These are phyloP conservation scores for Akanthomyces uredinophilus DNA, from an alignment of 2,329 filamentous ascomycete species.

Conservation along the genomic window DNA sequence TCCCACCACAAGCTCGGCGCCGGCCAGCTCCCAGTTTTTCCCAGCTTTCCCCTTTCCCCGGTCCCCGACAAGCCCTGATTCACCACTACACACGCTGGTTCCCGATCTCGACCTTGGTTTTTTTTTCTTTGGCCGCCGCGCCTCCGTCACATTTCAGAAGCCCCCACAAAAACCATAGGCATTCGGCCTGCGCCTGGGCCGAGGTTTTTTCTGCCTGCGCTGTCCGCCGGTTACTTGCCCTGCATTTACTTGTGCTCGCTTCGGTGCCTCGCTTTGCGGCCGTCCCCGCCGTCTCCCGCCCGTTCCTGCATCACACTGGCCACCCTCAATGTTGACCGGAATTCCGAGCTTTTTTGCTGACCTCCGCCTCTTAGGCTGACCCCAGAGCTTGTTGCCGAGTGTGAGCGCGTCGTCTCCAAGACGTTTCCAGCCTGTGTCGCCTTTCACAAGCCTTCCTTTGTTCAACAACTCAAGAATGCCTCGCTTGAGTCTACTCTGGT, in stretches of 20 bases:
- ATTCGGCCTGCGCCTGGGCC: slow-evolving; percentile 9
- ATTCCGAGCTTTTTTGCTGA: slow-evolving; percentile 21
- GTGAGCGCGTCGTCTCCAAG: slow-evolving; percentile 56
- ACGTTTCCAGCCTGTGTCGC: slow-evolving; percentile 57
- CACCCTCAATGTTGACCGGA: neutral
- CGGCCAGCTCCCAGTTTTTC: neutral
- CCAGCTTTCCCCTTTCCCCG: neutral
- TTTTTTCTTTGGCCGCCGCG: neutral
- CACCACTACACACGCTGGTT: neutral
- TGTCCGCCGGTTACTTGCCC: slow-evolving; percentile 9
- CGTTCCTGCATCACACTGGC: neutral
- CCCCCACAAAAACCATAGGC: neutral
- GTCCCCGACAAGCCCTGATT: neutral
- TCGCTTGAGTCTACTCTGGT: slow-evolving; percentile 52
- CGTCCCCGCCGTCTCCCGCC: neutral
- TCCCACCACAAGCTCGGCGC: neutral
- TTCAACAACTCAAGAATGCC: slow-evolving; percentile 54
- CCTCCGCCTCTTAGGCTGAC: slow-evolving; percentile 36
- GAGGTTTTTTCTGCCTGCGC: slow-evolving; percentile 9
- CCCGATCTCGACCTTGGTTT: neutral
- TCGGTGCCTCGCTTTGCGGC: neutral
- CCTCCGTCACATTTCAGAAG: slow-evolving; percentile 8
- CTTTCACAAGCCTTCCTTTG: slow-evolving; percentile 58
- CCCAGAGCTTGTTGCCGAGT: slow-evolving; percentile 53
- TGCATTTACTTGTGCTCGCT: slow-evolving; percentile 8